A percentile compares a stretch with the other conserved stretches of the same genome.
These are phyloP conservation scores for Eragrostis nindensis DNA, from an alignment of 176 grass and related monocot species.

Conservation along the genomic window DNA sequence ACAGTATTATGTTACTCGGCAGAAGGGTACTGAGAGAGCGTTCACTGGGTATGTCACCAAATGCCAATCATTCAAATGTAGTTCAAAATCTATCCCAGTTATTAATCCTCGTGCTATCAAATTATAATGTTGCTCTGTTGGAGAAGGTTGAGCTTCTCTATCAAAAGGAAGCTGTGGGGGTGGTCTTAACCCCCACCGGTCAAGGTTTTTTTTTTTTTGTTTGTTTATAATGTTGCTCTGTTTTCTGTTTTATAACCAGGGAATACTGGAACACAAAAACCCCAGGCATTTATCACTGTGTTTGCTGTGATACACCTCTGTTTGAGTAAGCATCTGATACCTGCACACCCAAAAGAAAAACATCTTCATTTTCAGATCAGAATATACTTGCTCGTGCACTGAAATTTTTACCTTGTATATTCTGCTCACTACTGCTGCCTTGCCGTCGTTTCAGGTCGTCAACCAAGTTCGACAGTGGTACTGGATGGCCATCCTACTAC, in stretches of 20 bases:
- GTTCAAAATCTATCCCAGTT: background rate
- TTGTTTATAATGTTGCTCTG: background rate
- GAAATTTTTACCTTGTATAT: background rate
- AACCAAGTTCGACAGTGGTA: background rate
- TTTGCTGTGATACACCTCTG: background rate
- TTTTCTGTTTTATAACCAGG: background rate
- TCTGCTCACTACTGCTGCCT: background rate
- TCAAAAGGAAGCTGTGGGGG: no score
- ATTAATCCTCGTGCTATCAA: background rate
- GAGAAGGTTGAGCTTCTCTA: no score
- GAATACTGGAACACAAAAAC: conserved; percentile 1
- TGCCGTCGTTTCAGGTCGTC: background rate
- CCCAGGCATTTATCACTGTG: background rate
- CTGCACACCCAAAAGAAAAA: background rate
- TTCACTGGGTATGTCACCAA: conserved; percentile 72
- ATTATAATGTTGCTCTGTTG: background rate
- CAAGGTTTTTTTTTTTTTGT: no score
- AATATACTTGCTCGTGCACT: background rate
- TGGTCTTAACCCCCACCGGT: no score
- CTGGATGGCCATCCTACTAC: background rate
- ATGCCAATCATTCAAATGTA: background rate
- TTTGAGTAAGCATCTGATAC: background rate
- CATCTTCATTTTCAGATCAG: background rate
- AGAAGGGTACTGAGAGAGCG: conserved; percentile 90
- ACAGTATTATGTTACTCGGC: conserved; percentile 73